A percentile compares a stretch with the other conserved stretches of the same genome.
Evolutionary conservation across 2,329 filamentous ascomycete genomes (phyloP).

Genomic region (Lecanicillium sp.): DNA sequence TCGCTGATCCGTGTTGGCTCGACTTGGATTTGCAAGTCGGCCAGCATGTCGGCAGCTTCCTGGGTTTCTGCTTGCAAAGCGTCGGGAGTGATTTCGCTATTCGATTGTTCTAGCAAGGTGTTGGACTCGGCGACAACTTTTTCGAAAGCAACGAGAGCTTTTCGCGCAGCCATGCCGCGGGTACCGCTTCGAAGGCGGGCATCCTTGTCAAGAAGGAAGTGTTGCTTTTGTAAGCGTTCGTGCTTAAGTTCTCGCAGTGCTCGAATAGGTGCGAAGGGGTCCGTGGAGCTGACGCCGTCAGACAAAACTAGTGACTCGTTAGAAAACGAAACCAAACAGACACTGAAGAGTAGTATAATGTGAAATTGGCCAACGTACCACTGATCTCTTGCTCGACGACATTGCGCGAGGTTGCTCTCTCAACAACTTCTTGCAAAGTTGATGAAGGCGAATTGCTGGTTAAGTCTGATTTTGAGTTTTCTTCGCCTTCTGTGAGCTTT

Average conservation of each 20-base stretch:
- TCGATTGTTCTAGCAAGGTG: conserved; percentile 40
- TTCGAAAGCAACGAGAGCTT: conserved; percentile 63
- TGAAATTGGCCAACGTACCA: conserved; percentile 34
- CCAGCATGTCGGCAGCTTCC: conserved; percentile 61
- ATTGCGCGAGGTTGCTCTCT: conserved; percentile 48
- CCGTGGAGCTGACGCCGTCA: conserved; percentile 48
- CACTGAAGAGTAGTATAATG: neutral
- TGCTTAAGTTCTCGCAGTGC: conserved; percentile 56
- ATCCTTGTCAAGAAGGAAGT: conserved; percentile 66
- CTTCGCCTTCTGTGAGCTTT: conserved; percentile 16
- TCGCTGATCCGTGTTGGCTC: conserved; percentile 58
- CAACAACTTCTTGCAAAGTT: conserved; percentile 62
- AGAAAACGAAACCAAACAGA: neutral
- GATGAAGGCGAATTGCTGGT: conserved; percentile 17
- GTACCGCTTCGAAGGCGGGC: conserved; percentile 68
- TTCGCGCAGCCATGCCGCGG: conserved; percentile 67
- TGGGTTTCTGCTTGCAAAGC: conserved; percentile 57
- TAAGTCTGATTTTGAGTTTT: conserved; percentile 9
- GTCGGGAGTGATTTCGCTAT: conserved; percentile 48
- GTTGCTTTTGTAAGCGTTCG: conserved; percentile 50
- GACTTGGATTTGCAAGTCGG: conserved; percentile 59
- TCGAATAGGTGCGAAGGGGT: conserved; percentile 50
- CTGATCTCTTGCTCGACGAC: conserved; percentile 54
- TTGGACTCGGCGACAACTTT: conserved; percentile 54
- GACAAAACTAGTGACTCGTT: conserved; percentile 38